Percentiles rank a stretch among this genome's conserved stretches.
phyloP scores from a whole-genome alignment of 2,329 filamentous ascomycete genomes.

The Mollisiaceae sp. region DNA sequence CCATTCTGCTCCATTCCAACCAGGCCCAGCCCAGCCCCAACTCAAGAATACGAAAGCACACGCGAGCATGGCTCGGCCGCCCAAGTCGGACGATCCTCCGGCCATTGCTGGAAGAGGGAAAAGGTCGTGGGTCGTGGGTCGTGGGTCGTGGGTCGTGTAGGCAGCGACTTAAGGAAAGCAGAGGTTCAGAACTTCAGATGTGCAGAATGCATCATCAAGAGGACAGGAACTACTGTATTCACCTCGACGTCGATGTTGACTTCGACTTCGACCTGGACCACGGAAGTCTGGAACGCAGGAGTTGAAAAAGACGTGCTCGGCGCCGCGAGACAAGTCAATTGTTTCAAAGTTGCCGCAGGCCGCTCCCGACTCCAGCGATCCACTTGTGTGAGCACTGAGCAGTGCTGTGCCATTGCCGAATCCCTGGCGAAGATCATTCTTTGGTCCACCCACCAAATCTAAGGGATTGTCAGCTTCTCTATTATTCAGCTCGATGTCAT shows the following conservation, averaged over 20 bases:
- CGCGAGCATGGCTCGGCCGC: too few species aligned
- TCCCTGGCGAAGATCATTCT: constrained; percentile 4
- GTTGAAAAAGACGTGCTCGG: too few species aligned
- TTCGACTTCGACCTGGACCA: not conserved
- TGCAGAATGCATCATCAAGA: too few species aligned
- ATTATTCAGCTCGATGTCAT: not conserved
- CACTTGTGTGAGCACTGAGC: constrained; percentile 1
- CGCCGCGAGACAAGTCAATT: not conserved
- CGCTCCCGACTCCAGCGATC: not conserved
- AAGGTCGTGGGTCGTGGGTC: not conserved
- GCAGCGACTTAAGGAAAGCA: too few species aligned
- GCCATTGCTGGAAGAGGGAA: not conserved
- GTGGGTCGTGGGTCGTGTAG: too few species aligned
- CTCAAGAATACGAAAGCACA: too few species aligned
- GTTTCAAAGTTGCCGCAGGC: not conserved
- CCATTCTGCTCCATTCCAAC: too few species aligned
- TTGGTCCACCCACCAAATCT: not conserved
- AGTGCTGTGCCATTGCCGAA: constrained; percentile 1
- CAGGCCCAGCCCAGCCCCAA: too few species aligned
- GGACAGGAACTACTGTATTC: too few species aligned
- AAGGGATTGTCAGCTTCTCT: not conserved
- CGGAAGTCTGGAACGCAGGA: not conserved
- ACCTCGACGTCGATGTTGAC: too few species aligned
- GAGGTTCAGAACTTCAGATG: too few species aligned
- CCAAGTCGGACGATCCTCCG: constrained; percentile 1